These are phyloP conservation scores for Suhomyces xylopsoci DNA, from an alignment of 805 yeast genomes.

Conservation along the genomic window DNA sequence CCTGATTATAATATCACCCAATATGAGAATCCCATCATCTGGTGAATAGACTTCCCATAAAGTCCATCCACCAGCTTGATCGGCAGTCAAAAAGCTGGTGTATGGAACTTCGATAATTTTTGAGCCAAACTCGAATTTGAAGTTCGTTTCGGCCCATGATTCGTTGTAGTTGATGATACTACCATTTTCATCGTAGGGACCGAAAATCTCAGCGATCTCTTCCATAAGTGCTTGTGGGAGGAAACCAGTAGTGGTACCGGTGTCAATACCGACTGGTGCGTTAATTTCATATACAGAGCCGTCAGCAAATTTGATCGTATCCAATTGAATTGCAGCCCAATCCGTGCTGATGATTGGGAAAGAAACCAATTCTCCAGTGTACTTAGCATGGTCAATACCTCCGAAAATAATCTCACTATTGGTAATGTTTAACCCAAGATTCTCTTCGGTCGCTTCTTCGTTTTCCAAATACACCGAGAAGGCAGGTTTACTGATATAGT, in stretches of 20 bases:
- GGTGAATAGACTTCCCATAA: background rate
- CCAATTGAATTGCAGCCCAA: background rate
- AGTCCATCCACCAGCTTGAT: no score
- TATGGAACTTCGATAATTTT: no score
- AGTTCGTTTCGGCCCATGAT: no score
- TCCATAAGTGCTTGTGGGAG: no score
- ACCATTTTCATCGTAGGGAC: no score
- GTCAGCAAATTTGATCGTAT: background rate
- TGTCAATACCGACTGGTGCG: no score
- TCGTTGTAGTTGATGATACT: no score
- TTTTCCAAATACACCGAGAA: background rate
- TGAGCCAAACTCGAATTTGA: no score
- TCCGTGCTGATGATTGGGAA: constrained; percentile 17
- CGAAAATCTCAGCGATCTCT: no score
- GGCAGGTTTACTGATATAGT: background rate
- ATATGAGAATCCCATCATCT: background rate
- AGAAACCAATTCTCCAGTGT: constrained; percentile 42
- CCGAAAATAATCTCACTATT: constrained; percentile 52
- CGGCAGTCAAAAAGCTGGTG: background rate
- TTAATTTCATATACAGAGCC: background rate
- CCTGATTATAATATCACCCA: background rate
- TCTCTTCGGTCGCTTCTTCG: background rate
- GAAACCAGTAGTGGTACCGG: no score
- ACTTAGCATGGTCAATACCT: constrained; percentile 65
- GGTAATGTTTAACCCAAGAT: background rate